Conservation (phyloP, 2,329 filamentous ascomycete genomes). For the Aspergillus sp. region DNA sequence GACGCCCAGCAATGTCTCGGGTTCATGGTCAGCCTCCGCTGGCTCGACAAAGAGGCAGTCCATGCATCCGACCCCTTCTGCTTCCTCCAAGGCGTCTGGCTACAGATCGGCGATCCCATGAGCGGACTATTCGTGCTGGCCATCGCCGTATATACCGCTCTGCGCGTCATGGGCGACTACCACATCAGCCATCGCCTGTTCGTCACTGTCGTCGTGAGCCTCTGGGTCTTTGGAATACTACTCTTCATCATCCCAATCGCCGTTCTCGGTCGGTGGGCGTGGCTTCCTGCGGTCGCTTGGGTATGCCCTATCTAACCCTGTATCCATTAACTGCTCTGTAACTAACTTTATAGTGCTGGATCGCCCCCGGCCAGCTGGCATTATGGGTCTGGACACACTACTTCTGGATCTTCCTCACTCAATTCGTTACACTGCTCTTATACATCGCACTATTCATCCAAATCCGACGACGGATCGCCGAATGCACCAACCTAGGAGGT, state of each 20-base stretch:
- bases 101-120: constrained; percentile 52
- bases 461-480: constrained; percentile 44
- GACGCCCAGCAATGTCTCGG: constrained; percentile 51
- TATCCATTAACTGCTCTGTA: too few species aligned
- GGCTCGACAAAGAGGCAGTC: constrained; percentile 44
- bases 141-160: constrained; percentile 54
- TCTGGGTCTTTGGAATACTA: constrained; percentile 51
- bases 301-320: constrained; percentile 24
- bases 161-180: constrained; percentile 50
- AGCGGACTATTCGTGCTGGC: constrained; percentile 53
- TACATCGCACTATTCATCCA: constrained; percentile 52
- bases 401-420: constrained; percentile 55
- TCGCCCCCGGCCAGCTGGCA: constrained; percentile 42
- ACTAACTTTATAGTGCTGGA: constrained; percentile 48
- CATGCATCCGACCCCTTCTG: constrained; percentile 46
- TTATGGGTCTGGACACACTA: constrained; percentile 54
- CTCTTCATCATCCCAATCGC: constrained; percentile 49
- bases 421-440: constrained; percentile 52
- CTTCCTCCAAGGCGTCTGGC: constrained; percentile 52
- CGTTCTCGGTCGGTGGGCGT: constrained; percentile 41
- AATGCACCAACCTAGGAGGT: constrained; percentile 31
- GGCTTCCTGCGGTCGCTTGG: constrained; percentile 52
- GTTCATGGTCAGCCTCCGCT: constrained; percentile 48
- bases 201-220: constrained; percentile 40
- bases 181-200: constrained; percentile 47